Evolutionary conservation across 2,329 filamentous ascomycete species (phyloP), one percentile per base, ranked within the genome.

Genomic region (Cercospora zeae-maydis): DNA sequence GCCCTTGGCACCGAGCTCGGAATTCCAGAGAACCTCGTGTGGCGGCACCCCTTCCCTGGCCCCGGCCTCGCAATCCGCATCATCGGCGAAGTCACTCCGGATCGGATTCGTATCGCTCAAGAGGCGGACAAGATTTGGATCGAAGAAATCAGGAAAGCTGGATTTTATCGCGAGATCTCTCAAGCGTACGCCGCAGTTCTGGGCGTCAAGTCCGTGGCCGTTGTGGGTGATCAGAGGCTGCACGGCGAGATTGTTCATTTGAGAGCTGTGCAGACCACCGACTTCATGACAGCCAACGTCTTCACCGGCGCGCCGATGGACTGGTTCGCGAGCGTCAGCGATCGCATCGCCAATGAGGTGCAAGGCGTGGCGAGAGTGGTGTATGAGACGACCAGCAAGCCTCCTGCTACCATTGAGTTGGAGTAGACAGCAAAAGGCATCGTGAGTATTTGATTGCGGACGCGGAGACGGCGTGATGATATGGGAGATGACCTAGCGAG

Each of bases 61-160:
- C 88, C 88, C 11, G 86, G 88, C 57, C 86, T 96, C 64, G 91
- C 85, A 13, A 90, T 95, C 69, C 84, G 91, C 58, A 88, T 96
- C 64, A 80, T 96, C 0, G 93, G 93, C 36, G 92, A 96, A 70
- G 88, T 96, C 13, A 96, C 91, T 1, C 83, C 82, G 1, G 89
- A 93, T 74, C 85, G 89, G 45, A 88, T 96, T 14, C 85, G 86
- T 60, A 95, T 96, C 66, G 91, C 86, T 1, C 80, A 90, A n/a
- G 81, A 89, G 74, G 90, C 90, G 1, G 91, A 93, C 71, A 74
- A 86, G 72, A 93, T 93, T 72, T 93, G 90, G 78, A 92, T 93
- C 69, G 82, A 83, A 66, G 87, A 88, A 82, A 93, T 93, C 78
- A 82, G 80, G 71, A 84, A 85, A 61, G 88, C 88, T 0, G 90